phyloP scores from a whole-genome alignment of 306 rosid species.

The Prosopis cineraria region DNA sequence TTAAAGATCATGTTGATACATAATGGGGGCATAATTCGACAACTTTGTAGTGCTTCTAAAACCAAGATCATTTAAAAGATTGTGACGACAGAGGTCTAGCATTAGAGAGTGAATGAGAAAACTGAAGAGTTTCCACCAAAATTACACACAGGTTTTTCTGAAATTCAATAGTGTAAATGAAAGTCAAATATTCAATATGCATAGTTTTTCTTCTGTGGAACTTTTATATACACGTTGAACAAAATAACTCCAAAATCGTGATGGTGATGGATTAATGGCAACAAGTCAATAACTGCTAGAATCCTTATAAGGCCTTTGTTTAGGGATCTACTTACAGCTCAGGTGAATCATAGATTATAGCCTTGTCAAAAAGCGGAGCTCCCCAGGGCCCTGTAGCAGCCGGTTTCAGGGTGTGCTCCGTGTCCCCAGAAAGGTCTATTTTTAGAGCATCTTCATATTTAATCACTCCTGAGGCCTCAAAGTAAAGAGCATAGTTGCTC shows the following conservation, averaged over 20 bases:
- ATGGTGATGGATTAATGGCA: background rate
- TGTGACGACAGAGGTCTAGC: background rate
- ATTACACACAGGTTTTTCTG: conserved; percentile 20
- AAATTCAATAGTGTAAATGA: background rate
- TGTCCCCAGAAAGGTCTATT: conserved; percentile 66
- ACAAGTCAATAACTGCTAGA: background rate
- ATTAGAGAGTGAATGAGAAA: background rate
- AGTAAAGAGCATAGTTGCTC: conserved; percentile 85
- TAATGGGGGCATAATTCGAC: background rate
- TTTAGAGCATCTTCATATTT: conserved; percentile 79
- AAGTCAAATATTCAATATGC: background rate
- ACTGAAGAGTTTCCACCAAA: background rate
- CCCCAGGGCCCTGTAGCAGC: conserved; percentile 96
- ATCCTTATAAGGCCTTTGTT: conserved; percentile 51
- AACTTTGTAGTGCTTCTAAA: background rate
- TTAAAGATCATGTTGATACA: conserved; percentile 3
- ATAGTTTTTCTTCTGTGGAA: background rate
- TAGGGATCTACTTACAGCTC: conserved; percentile 41
- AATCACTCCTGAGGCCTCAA: conserved; percentile 83
- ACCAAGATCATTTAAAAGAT: background rate
- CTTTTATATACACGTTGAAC: conserved; percentile 13
- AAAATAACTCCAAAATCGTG: background rate
- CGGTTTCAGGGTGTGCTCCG: conserved; percentile 60
- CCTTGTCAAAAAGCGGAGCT: conserved; percentile 93
- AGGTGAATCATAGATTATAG: conserved; percentile 65